Evolutionary conservation across 768 basidiomycete species (phyloP), one percentile per base, ranked within the genome.

Genomic region (Fistulinella prunicolor): DNA sequence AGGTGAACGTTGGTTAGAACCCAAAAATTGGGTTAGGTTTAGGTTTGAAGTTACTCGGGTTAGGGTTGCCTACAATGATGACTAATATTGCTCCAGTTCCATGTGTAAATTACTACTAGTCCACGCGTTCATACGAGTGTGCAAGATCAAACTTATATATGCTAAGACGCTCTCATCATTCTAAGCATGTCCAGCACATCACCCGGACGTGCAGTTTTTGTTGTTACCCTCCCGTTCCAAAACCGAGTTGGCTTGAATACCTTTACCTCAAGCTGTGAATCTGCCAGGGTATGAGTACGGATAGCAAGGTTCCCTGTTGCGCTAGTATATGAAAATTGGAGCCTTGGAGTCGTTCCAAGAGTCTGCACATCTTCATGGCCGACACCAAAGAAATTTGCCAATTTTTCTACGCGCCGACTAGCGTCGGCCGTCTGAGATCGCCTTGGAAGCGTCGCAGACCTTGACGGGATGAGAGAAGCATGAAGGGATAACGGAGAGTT

Each of bases 111-210:
- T n/a, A n/a, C n/a, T n/a, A n/a, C n/a, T n/a, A n/a, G n/a, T n/a
- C n/a, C n/a, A n/a, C n/a, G n/a, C n/a, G n/a, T n/a, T n/a, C n/a
- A n/a, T 28, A 28, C 6, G 6, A 28, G 10, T 28, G 26, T 28
- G 10, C 10, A 28, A 6, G 6, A 28, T 28, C 26, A 28, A 6
- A 6, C 10, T 28, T 10, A 34, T 26, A 23, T 30, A 4, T 40
- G 3, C 34, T 44, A 49, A 35, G 63, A 47, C 38, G 69, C 68
- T 57, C 60, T 74, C 62, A 76, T 65, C 50, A 63, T 65, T 47
- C 78, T 72, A 43, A 81, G 61, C 59, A 72, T 64, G 41, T 69
- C 64, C 42, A 77, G 72, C 38, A 73, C 72, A 41, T 76, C 74
- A 10, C 63, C 59, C 51, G 73, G 70, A 43, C 75, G 65, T 35